Evolutionary conservation across 2,329 filamentous ascomycete species (phyloP).

Genomic region (Myriosclerotinia curreyana): DNA sequence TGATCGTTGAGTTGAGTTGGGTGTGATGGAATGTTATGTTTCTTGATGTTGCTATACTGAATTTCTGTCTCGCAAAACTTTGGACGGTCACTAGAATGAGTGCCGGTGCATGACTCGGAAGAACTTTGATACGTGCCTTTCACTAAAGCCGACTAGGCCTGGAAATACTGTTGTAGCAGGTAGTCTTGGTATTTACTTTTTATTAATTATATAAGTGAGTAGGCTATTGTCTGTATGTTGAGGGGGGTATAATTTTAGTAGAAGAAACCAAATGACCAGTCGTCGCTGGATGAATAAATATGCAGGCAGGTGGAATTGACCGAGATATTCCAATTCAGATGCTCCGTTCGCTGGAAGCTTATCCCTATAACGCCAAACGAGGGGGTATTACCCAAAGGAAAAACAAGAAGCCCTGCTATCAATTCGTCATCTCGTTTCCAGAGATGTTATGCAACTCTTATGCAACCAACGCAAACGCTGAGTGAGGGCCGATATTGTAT

Average conservation of each 20-base stretch:
- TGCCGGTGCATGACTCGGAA: neutral
- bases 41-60: neutral
- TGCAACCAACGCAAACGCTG: conserved; percentile 3
- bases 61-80: neutral
- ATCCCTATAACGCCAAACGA: conserved; percentile 9
- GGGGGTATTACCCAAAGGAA: conserved; percentile 14
- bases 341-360: neutral
- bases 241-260: conserved; percentile 1
- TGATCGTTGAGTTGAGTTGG: neutral
- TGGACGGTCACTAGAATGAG: neutral
- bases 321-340: conserved; percentile 4
- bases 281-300: conserved; percentile 1
- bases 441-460: neutral
- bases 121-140: neutral
- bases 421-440: conserved; percentile 6
- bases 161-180: neutral
- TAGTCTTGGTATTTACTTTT: neutral
- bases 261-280: neutral
- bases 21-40: neutral
- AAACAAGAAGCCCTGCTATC: neutral
- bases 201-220: conserved; percentile 5
- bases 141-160: neutral
- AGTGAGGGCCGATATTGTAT: neutral
- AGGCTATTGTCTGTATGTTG: neutral
- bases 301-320: neutral